Evolutionary conservation across 345 rosid genomes (phyloP).

Genomic region (Diplotaxis tenuifolia): DNA sequence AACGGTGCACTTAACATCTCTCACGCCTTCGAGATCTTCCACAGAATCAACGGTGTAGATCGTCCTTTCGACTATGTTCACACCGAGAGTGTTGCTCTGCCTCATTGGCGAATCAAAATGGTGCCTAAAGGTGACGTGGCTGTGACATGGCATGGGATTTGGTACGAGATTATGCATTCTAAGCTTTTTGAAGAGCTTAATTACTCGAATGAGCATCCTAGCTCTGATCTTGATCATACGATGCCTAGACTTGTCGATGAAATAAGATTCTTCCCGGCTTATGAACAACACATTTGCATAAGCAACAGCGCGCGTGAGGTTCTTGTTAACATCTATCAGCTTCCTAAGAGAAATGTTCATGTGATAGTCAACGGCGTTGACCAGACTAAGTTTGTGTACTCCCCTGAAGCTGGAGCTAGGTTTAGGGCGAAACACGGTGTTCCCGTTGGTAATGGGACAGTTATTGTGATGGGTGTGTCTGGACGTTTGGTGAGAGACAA

Average conservation of each 20-base stretch:
- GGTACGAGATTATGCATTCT: constrained; percentile 79
- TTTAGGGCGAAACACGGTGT: constrained; percentile 48
- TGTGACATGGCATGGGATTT: constrained; percentile 78
- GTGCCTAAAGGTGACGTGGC: constrained; percentile 45
- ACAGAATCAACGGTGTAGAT: constrained; percentile 34
- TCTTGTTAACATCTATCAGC: constrained; percentile 57
- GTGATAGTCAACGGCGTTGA: constrained; percentile 78
- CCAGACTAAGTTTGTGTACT: constrained; percentile 42
- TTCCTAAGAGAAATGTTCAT: constrained; percentile 54
- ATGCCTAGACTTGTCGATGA: constrained; percentile 59
- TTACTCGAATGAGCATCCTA: constrained; percentile 7
- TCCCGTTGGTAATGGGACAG: constrained; percentile 32
- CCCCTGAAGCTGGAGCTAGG: constrained; percentile 40
- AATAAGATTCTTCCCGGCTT: constrained; percentile 58
- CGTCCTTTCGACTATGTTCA: constrained; percentile 62
- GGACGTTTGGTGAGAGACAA: constrained; percentile 74
- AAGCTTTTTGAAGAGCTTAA: constrained; percentile 61
- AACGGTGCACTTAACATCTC: constrained; percentile 56
- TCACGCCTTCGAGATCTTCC: constrained; percentile 57
- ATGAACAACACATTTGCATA: constrained; percentile 60
- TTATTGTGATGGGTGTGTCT: constrained; percentile 65
- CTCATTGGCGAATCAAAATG: constrained; percentile 59
- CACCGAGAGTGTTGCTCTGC: constrained; percentile 66
- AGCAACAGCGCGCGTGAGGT: constrained; percentile 68
- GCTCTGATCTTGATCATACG: constrained; percentile 51